Evolutionary conservation across 2,329 filamentous ascomycete species (phyloP).

Genomic region (Colletotrichum truncatum): DNA sequence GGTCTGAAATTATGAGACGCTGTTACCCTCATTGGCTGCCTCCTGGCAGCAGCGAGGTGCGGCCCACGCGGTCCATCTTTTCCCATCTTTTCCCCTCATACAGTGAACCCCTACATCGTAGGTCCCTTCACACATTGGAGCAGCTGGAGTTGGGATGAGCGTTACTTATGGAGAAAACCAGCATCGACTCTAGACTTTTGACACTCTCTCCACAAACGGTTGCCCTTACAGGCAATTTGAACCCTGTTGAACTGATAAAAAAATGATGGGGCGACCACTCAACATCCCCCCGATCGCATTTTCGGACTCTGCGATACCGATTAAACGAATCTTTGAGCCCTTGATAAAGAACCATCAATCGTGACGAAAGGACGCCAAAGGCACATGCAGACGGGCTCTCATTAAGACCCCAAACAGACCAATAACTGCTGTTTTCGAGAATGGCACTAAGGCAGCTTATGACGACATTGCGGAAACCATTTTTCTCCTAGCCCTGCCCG

Average conservation of each 20-base stretch:
- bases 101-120: not conserved
- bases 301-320: conserved; percentile 6
- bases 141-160: not conserved
- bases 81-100: conserved; percentile 14
- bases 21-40: not conserved
- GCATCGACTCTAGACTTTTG: not conserved
- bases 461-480: conserved; percentile 30
- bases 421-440: not conserved
- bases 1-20: not conserved
- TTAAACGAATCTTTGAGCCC: not conserved
- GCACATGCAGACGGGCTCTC: not conserved
- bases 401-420: not conserved
- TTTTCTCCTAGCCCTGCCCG: conserved; percentile 12
- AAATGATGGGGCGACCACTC: not conserved
- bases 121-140: not conserved
- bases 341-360: not conserved
- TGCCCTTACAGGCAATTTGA: not conserved
- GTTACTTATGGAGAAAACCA: not conserved
- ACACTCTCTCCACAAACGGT: not conserved
- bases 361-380: not conserved
- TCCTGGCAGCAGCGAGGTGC: not conserved
- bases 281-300: not conserved
- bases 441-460: conserved; percentile 7
- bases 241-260: not conserved
- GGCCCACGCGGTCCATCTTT: not conserved